phyloP scores from a whole-genome alignment of 176 grass and related monocot species.

The Triticum dicoccoides region DNA sequence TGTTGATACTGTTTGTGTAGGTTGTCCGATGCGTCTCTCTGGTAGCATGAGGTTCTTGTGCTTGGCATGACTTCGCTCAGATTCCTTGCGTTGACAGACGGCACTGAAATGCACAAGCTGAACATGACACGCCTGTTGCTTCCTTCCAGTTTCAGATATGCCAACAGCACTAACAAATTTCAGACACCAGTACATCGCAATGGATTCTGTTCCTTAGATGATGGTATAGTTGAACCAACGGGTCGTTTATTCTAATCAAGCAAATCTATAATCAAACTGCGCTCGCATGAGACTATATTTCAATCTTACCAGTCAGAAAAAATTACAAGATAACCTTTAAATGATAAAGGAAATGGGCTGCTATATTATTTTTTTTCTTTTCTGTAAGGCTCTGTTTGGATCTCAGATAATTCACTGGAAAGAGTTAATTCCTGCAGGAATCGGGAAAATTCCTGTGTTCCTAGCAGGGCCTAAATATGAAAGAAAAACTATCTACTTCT shows the following conservation, averaged over 20 bases:
- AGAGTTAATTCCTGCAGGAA: background rate
- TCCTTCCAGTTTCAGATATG: too few relatives aligned
- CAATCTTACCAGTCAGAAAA: background rate
- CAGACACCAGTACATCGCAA: too few relatives aligned
- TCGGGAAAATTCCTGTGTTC: background rate
- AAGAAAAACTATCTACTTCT: slow-evolving; percentile 33
- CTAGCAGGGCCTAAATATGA: slow-evolving; percentile 22
- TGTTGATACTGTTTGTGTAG: background rate
- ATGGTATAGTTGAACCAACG: too few relatives aligned
- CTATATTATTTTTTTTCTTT: background rate
- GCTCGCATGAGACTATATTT: background rate
- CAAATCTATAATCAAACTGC: background rate
- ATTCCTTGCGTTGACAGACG: too few relatives aligned
- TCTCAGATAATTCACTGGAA: background rate
- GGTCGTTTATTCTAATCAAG: background rate
- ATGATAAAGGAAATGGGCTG: background rate
- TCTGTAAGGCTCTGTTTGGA: background rate
- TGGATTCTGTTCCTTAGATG: too few relatives aligned
- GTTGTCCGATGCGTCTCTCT: background rate
- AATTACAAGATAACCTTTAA: slow-evolving; percentile 14
- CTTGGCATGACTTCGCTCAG: too few relatives aligned
- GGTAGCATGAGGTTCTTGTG: background rate
- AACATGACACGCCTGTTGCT: too few relatives aligned
- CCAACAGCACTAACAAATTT: too few relatives aligned
- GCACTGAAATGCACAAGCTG: too few relatives aligned